Base-by-base conservation (phyloP, 495 filamentous ascomycete species). In the Filosporella fistucella region DNA sequence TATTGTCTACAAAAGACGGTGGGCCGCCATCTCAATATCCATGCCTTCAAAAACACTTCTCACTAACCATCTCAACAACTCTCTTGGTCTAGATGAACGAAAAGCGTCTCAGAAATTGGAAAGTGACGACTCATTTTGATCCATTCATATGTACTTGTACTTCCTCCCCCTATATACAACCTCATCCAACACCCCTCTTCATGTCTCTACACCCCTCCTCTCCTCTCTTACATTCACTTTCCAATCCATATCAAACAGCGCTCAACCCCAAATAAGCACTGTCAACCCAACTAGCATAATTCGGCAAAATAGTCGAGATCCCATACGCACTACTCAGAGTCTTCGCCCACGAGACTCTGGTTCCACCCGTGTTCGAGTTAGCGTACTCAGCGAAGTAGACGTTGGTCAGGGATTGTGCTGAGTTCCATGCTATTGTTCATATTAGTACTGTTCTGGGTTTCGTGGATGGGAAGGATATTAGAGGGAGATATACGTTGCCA, bases 401-500 rank as follows among this genome's bases (percentile, higher is more conserved):
- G 33, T 47, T 47, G 2, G 30, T 16, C 5, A 34, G 37, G 6
- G 32, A 37, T 7, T 37, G 17, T 7, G 33, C 26, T 1, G 32
- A 35, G 32, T 20, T 14, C 23, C 33, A 47, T 24, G 18, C 44
- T 46, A 14, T 42, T 18, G 18, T n/a, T 35, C 18, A 22, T 5
- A 9, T 36, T 10, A 36, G 43, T 22, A 34, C 14, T 24, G 29
- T 12, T 13, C 29, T 28, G n/a, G n/a, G 23, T 4, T 20, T 40
- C 3, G 37, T 21, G 23, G 22, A 26, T 25, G 39, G 22, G 17
- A 24, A 35, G 4, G 32, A 35, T 35, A 35, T n/a, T n/a, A n/a
- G n/a, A n/a, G 18, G n/a, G 24, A 14, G 4, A 14, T 22, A 12
- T 32, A 49, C 45, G 18, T 26, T 42, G 57, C 82, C 82, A 85